Conservation (phyloP, 805 yeast genomes). For the Hanseniaspora vineae region DNA sequence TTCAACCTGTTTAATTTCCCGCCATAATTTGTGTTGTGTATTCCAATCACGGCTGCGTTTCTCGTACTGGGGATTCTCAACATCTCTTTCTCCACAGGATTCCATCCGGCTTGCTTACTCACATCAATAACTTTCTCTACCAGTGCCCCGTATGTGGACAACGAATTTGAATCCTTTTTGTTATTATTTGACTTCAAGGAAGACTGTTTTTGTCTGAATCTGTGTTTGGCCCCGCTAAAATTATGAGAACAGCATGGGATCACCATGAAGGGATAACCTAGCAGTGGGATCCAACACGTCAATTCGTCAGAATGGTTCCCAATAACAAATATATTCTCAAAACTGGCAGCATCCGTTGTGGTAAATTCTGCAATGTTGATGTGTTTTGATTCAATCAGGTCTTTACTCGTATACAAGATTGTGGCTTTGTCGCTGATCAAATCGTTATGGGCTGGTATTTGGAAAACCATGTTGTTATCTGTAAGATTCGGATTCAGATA, state of each 20-base stretch:
- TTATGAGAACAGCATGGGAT: slow-evolving; percentile 94
- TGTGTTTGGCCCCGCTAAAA: slow-evolving; percentile 57
- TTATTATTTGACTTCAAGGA: slow-evolving; percentile 6
- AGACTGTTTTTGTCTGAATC: slow-evolving; percentile 30
- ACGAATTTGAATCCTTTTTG: slow-evolving; percentile 10
- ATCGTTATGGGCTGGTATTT: slow-evolving; percentile 38
- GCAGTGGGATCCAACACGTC: slow-evolving; percentile 87
- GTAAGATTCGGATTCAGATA: background rate
- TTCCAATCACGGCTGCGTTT: slow-evolving; percentile 80
- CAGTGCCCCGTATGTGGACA: slow-evolving; percentile 69
- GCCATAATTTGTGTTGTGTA: slow-evolving; percentile 22
- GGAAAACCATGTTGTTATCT: slow-evolving; percentile 23
- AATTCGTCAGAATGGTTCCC: slow-evolving; percentile 95
- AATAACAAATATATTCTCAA: slow-evolving; percentile 57
- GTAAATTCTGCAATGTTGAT: slow-evolving; percentile 59
- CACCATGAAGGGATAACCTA: slow-evolving; percentile 78
- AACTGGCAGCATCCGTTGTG: background rate
- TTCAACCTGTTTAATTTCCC: background rate
- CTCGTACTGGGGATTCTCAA: slow-evolving; percentile 88
- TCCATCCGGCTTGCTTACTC: slow-evolving; percentile 67
- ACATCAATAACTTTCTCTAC: slow-evolving; percentile 74
- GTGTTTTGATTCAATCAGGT: slow-evolving; percentile 36
- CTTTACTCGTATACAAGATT: slow-evolving; percentile 23
- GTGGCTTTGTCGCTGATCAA: slow-evolving; percentile 31
- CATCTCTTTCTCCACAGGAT: slow-evolving; percentile 62